A percentile compares a stretch with the other conserved stretches of the same genome.
Conservation (phyloP, 148 eudicot genomes). For the Selenicereus undatus region DNA sequence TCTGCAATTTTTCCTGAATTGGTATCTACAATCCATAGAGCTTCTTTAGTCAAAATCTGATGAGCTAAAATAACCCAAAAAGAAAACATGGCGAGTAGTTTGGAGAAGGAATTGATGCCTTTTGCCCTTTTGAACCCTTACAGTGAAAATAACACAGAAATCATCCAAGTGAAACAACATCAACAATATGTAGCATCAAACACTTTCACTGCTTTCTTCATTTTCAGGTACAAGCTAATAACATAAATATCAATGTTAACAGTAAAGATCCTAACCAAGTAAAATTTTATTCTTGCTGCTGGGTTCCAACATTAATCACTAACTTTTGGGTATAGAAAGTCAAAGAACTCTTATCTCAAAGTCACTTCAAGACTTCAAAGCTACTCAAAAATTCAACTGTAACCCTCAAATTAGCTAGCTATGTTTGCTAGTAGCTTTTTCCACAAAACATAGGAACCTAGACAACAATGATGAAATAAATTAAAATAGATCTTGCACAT, state of each 20-base stretch:
- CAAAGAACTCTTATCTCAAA: not conserved
- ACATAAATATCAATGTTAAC: not conserved
- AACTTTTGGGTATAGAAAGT: not conserved
- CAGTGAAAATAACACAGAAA: not conserved
- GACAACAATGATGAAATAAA: not conserved
- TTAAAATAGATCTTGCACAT: not conserved
- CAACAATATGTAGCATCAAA: not conserved
- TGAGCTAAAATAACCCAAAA: not conserved
- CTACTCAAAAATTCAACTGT: not conserved
- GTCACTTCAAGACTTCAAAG: not conserved
- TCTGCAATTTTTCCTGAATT: conserved; percentile 64
- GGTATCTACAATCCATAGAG: conserved; percentile 41
- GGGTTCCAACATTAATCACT: not conserved
- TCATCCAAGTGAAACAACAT: not conserved
- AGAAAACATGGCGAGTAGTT: not conserved
- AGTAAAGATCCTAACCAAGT: not conserved
- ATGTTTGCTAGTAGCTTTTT: not conserved
- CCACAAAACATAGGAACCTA: not conserved
- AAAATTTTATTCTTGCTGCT: not conserved
- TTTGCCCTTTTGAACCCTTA: not conserved
- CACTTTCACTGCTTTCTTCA: not conserved
- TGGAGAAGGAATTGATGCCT: not conserved
- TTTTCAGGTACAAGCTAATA: not conserved
- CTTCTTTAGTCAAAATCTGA: not conserved
- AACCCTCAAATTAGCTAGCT: not conserved